A percentile compares a stretch with the other conserved stretches of the same genome.
phyloP scores from a whole-genome alignment of 805 yeast species.

The Ogataea pini region DNA sequence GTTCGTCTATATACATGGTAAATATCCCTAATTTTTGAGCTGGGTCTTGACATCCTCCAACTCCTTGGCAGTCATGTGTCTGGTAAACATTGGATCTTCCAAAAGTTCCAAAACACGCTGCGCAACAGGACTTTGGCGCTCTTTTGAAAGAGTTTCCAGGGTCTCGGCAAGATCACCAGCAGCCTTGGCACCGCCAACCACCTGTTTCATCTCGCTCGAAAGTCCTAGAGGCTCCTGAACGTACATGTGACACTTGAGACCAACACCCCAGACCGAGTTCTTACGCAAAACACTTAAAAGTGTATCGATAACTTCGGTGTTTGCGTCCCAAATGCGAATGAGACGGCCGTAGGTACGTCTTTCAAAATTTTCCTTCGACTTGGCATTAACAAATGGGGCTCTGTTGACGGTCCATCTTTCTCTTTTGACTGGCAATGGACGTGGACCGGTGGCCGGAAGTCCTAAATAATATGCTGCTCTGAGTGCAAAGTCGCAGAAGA shows the following conservation, averaged over 20 bases:
- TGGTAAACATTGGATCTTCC: conserved; percentile 68
- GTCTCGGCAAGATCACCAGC: conserved; percentile 27
- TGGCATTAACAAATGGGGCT: conserved; percentile 93
- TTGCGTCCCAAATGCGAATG: conserved; percentile 79
- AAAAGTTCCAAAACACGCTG: conserved; percentile 70
- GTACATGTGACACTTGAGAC: conserved; percentile 72
- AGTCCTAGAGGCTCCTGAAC: conserved; percentile 51
- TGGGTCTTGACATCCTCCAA: conserved; percentile 21
- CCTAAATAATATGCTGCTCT: conserved; percentile 91
- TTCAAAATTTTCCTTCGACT: conserved; percentile 90
- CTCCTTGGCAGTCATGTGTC: conserved; percentile 41
- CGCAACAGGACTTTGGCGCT: conserved; percentile 47
- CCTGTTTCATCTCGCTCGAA: conserved; percentile 40
- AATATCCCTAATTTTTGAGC: conserved; percentile 4
- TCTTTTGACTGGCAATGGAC: conserved; percentile 64
- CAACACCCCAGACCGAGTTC: conserved; percentile 78
- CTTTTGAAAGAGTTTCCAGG: conserved; percentile 25
- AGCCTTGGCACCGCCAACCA: conserved; percentile 23
- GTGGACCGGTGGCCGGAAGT: conserved; percentile 79
- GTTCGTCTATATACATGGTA: conserved; percentile 14
- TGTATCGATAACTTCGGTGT: conserved; percentile 79
- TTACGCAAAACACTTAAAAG: conserved; percentile 78
- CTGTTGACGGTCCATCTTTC: conserved; percentile 92
- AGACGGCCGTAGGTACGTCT: conserved; percentile 79
- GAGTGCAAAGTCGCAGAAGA: conserved; percentile 80